Base-by-base conservation (phyloP, 176 grass and related monocot genomes). In the Oryza nivara region DNA sequence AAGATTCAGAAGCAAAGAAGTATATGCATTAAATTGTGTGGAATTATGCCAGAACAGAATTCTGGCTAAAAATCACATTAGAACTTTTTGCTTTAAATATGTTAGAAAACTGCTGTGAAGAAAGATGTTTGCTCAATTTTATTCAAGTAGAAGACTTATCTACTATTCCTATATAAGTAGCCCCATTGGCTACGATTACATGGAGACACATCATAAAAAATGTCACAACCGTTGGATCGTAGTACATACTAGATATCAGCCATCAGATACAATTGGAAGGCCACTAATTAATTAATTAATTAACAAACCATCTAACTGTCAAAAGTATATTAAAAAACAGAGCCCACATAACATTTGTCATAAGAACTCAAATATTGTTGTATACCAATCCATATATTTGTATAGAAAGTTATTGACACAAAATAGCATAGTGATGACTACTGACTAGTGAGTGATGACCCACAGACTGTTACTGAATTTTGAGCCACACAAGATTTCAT, bases 1-100 rank as follows among this genome's bases (percentile, higher is more conserved):
- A 45, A 86, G 45, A 86, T 70, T 44, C 20, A 80, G 75, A 6
- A 1, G 78, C 25, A 80, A 84, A 63, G 67, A 69, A 79, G 76
- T 63, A 77, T 10, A 15, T 77, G 2, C 2, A 15, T 75, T 52
- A 25, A 79, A 63, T 43, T 56, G 30, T 26, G 70, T 45, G 11
- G 35, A 68, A 80, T 41, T 76, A 22, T 65, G 77, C 38, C 3
- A 65, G 40, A 68, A 43, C 19, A 68, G 61, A 48, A 61, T 73
- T 40, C 2, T 36, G 54, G 36, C 47, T 28, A 61, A n/a, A 74
- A 79, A 44, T 23, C 3, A 66, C 36, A 84, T n/a, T n/a, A 51
- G 36, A 2, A 46, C 3, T 34, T 41, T 75, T 69, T 66, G 6
- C 25, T 9, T 44, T 32, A 46, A 87, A 36, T 26, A 71, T 61